Percentiles rank a stretch among this genome's conserved stretches.
phyloP scores from a whole-genome alignment of 306 rosid species.

The Vigna radiata region DNA sequence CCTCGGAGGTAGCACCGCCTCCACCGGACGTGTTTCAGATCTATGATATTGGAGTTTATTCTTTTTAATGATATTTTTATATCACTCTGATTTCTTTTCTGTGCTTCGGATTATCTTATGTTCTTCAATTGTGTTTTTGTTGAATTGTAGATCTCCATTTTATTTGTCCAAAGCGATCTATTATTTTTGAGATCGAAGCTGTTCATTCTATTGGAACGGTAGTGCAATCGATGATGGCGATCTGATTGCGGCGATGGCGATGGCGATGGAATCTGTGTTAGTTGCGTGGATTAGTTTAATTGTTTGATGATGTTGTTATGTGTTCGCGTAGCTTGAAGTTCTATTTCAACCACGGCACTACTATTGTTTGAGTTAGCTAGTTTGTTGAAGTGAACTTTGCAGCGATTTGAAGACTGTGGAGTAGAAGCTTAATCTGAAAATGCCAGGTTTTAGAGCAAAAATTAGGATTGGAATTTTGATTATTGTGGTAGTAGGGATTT shows the following conservation, averaged over 20 bases:
- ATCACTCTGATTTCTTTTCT: neutral
- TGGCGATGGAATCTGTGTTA: too few relatives aligned
- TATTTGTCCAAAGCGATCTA: constrained; percentile 31
- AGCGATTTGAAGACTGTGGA: constrained; percentile 27
- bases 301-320: neutral
- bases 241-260: too few relatives aligned
- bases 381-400: constrained; percentile 20
- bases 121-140: neutral
- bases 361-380: neutral
- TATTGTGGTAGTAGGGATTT: constrained; percentile 54
- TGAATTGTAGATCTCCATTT: constrained; percentile 39
- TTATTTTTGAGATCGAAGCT: neutral
- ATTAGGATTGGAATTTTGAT: constrained; percentile 65
- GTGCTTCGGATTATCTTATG: constrained; percentile 17
- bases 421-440: constrained; percentile 37
- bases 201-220: constrained; percentile 8
- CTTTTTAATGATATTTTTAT: neutral
- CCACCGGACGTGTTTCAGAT: constrained; percentile 34
- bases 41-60: constrained; percentile 23
- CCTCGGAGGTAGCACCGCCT: neutral
- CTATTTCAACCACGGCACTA: constrained; percentile 4
- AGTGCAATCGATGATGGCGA: too few relatives aligned
- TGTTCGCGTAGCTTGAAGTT: constrained; percentile 33
- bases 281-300: neutral
- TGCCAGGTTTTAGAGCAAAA: constrained; percentile 71